Conservation (phyloP, 495 filamentous ascomycete species). For the Penicillium soppii region DNA sequence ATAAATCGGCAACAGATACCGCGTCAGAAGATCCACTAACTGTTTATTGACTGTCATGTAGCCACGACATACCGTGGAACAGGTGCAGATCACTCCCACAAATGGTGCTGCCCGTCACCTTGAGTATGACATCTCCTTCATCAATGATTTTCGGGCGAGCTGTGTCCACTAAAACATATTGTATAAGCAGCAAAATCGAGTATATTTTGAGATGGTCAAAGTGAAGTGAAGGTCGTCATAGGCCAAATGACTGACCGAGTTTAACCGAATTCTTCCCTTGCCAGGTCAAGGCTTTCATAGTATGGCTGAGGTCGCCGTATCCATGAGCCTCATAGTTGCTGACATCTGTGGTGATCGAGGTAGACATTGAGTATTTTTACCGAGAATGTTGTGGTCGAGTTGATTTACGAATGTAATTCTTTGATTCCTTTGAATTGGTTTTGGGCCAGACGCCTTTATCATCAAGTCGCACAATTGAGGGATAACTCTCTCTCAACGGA, state of each 20-base stretch:
- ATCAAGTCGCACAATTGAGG: too few species aligned
- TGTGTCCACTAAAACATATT: conserved; percentile 41
- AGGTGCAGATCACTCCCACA: conserved; percentile 81
- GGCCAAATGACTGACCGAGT: conserved; percentile 13
- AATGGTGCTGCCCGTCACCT: conserved; percentile 75
- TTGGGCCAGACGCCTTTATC: too few species aligned
- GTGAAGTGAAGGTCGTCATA: background rate
- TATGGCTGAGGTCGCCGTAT: conserved; percentile 5
- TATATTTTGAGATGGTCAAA: background rate
- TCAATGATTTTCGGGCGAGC: conserved; percentile 67
- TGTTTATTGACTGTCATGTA: background rate
- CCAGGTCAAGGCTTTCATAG: conserved; percentile 19
- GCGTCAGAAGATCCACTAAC: background rate
- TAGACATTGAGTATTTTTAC: conserved; percentile 5
- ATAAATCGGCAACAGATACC: background rate
- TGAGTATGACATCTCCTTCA: conserved; percentile 71
- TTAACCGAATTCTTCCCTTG: conserved; percentile 21
- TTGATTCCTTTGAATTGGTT: too few species aligned
- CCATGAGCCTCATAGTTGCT: conserved; percentile 13
- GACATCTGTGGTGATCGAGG: conserved; percentile 11
- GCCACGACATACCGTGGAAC: conserved; percentile 49
- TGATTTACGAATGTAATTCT: conserved; percentile 6
- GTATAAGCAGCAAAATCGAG: conserved; percentile 6
- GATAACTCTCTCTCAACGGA: too few species aligned
- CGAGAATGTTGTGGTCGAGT: conserved; percentile 2